These are phyloP conservation scores for Lentinula sp. DNA, from an alignment of 768 basidiomycete species.

Conservation along the genomic window DNA sequence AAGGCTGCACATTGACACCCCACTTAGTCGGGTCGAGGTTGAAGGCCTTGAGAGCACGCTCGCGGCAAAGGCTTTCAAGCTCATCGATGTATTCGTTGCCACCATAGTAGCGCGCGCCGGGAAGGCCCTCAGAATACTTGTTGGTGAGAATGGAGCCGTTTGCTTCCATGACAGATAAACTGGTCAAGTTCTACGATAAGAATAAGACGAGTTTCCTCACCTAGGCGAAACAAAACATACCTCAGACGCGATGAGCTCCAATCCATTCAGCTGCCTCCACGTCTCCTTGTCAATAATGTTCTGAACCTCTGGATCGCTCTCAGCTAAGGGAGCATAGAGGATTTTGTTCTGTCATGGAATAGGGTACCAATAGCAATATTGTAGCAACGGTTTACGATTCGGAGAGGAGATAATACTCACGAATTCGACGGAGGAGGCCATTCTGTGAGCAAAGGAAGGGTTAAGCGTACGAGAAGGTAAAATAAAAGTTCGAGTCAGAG, in stretches of 20 bases:
- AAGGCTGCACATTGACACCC: slow-evolving; percentile 99
- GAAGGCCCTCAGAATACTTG: slow-evolving; percentile 99
- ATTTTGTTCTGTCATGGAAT: slow-evolving; percentile 68
- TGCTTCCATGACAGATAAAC: slow-evolving; percentile 92
- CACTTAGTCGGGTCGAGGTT: slow-evolving; percentile 88
- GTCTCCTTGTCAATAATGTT: slow-evolving; percentile 99
- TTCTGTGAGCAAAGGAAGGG: slow-evolving; percentile 31
- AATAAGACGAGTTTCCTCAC: neutral
- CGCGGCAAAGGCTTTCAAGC: slow-evolving; percentile 89
- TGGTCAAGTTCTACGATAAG: slow-evolving; percentile 80
- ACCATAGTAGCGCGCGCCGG: slow-evolving; percentile 94
- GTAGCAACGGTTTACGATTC: neutral
- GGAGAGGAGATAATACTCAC: slow-evolving; percentile 30
- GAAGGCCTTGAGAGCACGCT: slow-evolving; percentile 94
- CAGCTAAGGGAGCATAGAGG: slow-evolving; percentile 81
- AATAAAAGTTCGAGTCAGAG: slow-evolving; percentile 23
- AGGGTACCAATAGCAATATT: neutral
- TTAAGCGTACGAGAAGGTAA: slow-evolving; percentile 18
- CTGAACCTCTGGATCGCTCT: slow-evolving; percentile 92
- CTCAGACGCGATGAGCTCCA: slow-evolving; percentile 99
- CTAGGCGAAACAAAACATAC: slow-evolving; percentile 34
- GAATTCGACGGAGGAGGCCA: slow-evolving; percentile 59
- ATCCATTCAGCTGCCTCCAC: slow-evolving; percentile 95
- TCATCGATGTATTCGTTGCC: slow-evolving; percentile 98
- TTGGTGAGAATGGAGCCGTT: slow-evolving; percentile 98